phyloP scores from a whole-genome alignment of 805 yeast genomes.

The Candida coleopterorum region DNA sequence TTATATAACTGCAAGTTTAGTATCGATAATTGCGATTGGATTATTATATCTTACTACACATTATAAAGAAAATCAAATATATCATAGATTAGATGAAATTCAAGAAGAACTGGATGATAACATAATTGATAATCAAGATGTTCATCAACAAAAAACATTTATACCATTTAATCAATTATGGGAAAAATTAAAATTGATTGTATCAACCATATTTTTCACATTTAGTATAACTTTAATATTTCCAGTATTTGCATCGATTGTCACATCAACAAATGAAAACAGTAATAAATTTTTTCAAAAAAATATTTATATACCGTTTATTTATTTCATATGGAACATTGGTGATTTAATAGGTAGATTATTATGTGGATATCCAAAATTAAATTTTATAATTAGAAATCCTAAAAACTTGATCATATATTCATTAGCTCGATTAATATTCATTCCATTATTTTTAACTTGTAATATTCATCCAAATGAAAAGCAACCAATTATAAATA shows the following conservation, averaged over 20 bases:
- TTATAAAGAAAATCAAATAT: conserved; percentile 20
- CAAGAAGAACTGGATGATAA: conserved; percentile 12
- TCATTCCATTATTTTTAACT: conserved; percentile 68
- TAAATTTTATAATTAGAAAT: conserved; percentile 30
- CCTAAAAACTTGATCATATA: conserved; percentile 47
- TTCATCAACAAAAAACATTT: conserved; percentile 24
- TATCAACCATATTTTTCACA: conserved; percentile 63
- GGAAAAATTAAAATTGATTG: conserved; percentile 59
- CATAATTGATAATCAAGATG: conserved; percentile 8
- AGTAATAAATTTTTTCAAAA: conserved; percentile 40
- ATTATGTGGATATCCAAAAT: conserved; percentile 49
- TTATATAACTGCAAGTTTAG: conserved; percentile 48
- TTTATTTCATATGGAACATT: conserved; percentile 79
- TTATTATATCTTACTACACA: conserved; percentile 32
- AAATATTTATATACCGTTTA: conserved; percentile 60
- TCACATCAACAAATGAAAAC: conserved; percentile 44
- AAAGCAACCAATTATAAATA: conserved; percentile 38
- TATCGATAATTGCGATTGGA: conserved; percentile 39
- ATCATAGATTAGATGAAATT: conserved; percentile 14
- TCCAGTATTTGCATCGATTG: conserved; percentile 84
- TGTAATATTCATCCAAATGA: conserved; percentile 52
- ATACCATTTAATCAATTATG: conserved; percentile 61
- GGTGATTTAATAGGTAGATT: conserved; percentile 85
- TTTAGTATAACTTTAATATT: conserved; percentile 73
- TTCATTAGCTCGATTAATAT: conserved; percentile 49